Conservation (phyloP, 2,329 filamentous ascomycete genomes). For the Monosporascus cannonballus region DNA sequence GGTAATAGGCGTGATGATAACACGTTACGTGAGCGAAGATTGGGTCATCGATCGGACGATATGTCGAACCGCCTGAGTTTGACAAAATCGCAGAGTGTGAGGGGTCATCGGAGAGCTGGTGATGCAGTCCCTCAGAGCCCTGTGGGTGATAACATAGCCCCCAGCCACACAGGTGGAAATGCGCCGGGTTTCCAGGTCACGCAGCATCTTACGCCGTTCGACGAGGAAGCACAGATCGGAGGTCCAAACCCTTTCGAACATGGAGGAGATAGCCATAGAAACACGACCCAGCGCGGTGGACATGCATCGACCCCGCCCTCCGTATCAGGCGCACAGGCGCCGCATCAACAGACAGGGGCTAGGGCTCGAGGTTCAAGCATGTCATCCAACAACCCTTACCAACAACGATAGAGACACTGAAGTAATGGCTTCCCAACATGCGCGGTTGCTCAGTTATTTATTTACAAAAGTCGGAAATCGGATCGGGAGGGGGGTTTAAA, state of each 20-base stretch:
- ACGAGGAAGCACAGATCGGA: conserved; percentile 27
- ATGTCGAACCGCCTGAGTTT: conserved; percentile 14
- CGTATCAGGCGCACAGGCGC: neutral
- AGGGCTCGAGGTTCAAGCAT: conserved; percentile 3
- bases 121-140: conserved; percentile 18
- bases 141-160: conserved; percentile 3
- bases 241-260: conserved; percentile 12
- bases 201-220: conserved; percentile 21
- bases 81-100: conserved; percentile 24
- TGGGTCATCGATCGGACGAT: conserved; percentile 14
- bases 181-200: conserved; percentile 22
- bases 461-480: neutral
- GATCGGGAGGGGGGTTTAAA: neutral
- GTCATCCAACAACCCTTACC: conserved; percentile 10
- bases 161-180: neutral
- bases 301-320: conserved; percentile 6
- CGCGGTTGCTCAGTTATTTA: conserved; percentile 1
- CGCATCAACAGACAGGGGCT: neutral
- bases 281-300: conserved; percentile 2
- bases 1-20: conserved; percentile 31
- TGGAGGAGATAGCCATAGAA: conserved; percentile 3
- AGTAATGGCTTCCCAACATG: conserved; percentile 2
- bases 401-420: conserved; percentile 14
- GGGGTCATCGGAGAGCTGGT: conserved; percentile 24
- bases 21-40: conserved; percentile 19